A percentile compares a stretch with the other conserved stretches of the same genome.
These are phyloP conservation scores for Colletotrichum sp. DNA, from an alignment of 2,329 filamentous ascomycete species.

Conservation along the genomic window DNA sequence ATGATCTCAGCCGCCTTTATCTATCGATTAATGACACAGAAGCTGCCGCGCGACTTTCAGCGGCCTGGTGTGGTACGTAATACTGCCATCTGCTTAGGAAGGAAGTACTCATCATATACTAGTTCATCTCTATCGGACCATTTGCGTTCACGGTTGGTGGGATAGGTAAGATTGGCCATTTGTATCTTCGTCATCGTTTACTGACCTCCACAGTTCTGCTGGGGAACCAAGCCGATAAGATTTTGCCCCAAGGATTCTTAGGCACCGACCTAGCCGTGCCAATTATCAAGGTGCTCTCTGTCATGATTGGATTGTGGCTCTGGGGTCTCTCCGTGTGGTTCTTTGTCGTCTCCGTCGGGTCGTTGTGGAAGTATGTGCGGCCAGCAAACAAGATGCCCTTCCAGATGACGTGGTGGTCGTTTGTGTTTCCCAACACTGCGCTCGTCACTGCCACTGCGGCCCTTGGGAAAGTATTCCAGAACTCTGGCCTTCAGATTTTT, in stretches of 20 bases:
- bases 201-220: conserved; percentile 40
- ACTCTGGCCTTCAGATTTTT: conserved; percentile 65
- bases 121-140: conserved; percentile 83
- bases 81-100: neutral
- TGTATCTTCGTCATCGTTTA: neutral
- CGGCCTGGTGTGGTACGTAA: conserved; percentile 71
- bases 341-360: conserved; percentile 80
- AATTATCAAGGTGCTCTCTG: conserved; percentile 51
- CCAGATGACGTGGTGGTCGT: conserved; percentile 86
- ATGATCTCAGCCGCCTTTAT: conserved; percentile 88
- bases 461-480: conserved; percentile 67
- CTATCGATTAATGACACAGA: conserved; percentile 88
- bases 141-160: conserved; percentile 63
- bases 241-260: conserved; percentile 49
- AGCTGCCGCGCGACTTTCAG: conserved; percentile 76
- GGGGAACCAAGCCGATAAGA: conserved; percentile 44
- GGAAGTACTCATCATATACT: neutral
- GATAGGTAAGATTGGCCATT: conserved; percentile 33
- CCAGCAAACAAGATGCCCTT: conserved; percentile 69
- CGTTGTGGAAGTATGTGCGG: conserved; percentile 71
- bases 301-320: conserved; percentile 77
- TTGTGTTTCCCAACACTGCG: conserved; percentile 82
- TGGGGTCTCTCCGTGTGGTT: conserved; percentile 88
- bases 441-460: conserved; percentile 77
- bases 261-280: conserved; percentile 45